Evolutionary conservation across 1,284 basidiomycete genomes (phyloP).

Genomic region (Mycocalia duriaeana): DNA sequence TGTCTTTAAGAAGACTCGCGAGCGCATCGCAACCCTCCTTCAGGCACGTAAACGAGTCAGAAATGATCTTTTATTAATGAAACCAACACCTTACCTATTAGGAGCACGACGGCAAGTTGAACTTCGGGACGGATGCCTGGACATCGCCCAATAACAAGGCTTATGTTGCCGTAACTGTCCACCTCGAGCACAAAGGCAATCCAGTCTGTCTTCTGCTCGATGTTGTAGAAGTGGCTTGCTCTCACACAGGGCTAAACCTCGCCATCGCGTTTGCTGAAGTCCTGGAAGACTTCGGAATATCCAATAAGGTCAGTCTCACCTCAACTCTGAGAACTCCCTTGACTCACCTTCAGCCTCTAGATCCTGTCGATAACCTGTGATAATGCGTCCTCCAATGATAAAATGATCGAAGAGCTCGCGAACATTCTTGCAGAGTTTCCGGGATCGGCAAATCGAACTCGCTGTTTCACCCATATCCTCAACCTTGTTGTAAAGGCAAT

Average conservation of each 20-base stretch:
- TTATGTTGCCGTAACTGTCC: constrained; percentile 11
- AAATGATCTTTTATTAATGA: too few species aligned
- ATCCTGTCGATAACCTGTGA: constrained; percentile 10
- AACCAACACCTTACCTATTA: too few species aligned
- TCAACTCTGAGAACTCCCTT: constrained; percentile 1
- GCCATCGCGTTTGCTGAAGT: constrained; percentile 15
- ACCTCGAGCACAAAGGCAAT: constrained; percentile 12
- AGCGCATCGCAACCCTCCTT: constrained; percentile 18
- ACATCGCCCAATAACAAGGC: constrained; percentile 9
- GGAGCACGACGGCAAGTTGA: constrained; percentile 14
- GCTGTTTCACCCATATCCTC: constrained; percentile 5
- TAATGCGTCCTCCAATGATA: constrained; percentile 8
- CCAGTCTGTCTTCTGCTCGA: constrained; percentile 17
- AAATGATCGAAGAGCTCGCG: constrained; percentile 4
- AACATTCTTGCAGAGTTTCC: constrained; percentile 1
- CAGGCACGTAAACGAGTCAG: constrained; percentile 18
- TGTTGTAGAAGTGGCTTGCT: constrained; percentile 17
- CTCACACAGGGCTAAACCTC: constrained; percentile 15
- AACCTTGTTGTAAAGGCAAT: background rate
- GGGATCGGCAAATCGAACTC: constrained; percentile 3
- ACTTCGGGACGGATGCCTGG: constrained; percentile 10
- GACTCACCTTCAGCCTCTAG: constrained; percentile 3
- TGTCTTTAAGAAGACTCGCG: constrained; percentile 15
- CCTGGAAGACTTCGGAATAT: constrained; percentile 19
- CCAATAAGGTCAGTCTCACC: constrained; percentile 14